Base-by-base conservation (phyloP, 2,329 filamentous ascomycete genomes). In the Colletotrichum siamense region DNA sequence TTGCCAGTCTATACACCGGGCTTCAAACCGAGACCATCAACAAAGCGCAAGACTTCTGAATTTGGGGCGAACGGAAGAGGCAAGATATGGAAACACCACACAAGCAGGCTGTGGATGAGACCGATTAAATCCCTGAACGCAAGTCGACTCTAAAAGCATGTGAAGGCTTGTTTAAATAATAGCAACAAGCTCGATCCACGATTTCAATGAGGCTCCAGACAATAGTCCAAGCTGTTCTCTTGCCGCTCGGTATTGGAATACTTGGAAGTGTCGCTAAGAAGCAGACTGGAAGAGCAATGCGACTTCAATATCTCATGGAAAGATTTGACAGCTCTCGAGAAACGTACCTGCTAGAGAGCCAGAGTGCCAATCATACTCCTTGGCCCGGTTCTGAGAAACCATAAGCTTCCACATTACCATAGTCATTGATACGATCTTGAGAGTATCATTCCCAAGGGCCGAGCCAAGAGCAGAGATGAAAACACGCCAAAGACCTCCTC, bases 91-190 rank as follows among this genome's bases (percentile, higher is more conserved):
- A 52, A 22, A 22, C 44, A 52, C 10, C 44, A 12, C 7, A 22
- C 12, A 24, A 22, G 10, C 6, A 22, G 9, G 6, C 2, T n/a
- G 10, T 5, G n/a, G 3, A 13, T 13, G n/a, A 13, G n/a, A 52
- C n/a, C 3, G 1, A 0, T 0, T 0, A 24, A 3, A 52, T 13
- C n/a, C 10, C 44, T 5, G n/a, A 24, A 52, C n/a, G 6, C 44
- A 22, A 13, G 10, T 52, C 44, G n/a, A 12, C 12, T 22, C n/a
- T 52, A 52, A 13, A 13, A 5, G 44, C 44, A 22, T 8, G n/a
- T 52, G n/a, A 5, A 52, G 0, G 4, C n/a, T 3, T 52, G 13
- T 12, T 24, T 52, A 3, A 3, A 5, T n/a, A 12, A 49, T 49
- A 4, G 18, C 1, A 49, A 2, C 39, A n/a, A n/a, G 18, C 18